Evolutionary conservation across 1,284 basidiomycete genomes (phyloP).

Genomic region (Ceratobasidium sp.): DNA sequence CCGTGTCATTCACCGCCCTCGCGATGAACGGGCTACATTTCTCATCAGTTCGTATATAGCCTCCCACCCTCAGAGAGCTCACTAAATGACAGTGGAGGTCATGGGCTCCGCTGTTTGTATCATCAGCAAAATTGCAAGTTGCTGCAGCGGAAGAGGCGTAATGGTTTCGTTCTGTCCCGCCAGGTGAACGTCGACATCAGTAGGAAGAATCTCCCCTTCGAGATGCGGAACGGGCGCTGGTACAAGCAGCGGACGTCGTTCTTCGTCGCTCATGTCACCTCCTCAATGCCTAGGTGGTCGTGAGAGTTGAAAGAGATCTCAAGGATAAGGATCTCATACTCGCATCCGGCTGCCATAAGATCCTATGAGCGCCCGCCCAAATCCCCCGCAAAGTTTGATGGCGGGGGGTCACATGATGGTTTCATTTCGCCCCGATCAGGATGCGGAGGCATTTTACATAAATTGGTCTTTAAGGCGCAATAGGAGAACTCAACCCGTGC

Average conservation of each 20-base stretch:
- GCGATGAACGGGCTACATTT: slow-evolving; percentile 13
- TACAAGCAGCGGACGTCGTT: slow-evolving; percentile 21
- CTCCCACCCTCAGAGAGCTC: slow-evolving; percentile 24
- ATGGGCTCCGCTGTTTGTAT: slow-evolving; percentile 44
- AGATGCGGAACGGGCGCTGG: slow-evolving; percentile 21
- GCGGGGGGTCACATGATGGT: no score
- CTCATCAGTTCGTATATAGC: not conserved
- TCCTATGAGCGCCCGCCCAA: no score
- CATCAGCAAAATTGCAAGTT: slow-evolving; percentile 41
- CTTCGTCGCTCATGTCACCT: not conserved
- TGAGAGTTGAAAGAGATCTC: not conserved
- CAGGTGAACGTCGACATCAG: not conserved
- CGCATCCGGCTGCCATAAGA: no score
- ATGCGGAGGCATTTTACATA: no score
- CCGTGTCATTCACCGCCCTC: slow-evolving; percentile 45
- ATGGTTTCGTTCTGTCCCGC: not conserved
- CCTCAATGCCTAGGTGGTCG: not conserved
- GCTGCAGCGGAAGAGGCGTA: slow-evolving; percentile 46
- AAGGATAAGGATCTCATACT: not conserved
- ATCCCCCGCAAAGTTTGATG: no score
- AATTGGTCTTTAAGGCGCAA: no score
- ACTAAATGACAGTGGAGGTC: slow-evolving; percentile 29
- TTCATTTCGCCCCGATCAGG: no score
- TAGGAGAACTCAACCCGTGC: no score
- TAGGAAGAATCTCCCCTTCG: slow-evolving; percentile 5